phyloP scores from a whole-genome alignment of 495 filamentous ascomycete species.

The Penicillium angulare region DNA sequence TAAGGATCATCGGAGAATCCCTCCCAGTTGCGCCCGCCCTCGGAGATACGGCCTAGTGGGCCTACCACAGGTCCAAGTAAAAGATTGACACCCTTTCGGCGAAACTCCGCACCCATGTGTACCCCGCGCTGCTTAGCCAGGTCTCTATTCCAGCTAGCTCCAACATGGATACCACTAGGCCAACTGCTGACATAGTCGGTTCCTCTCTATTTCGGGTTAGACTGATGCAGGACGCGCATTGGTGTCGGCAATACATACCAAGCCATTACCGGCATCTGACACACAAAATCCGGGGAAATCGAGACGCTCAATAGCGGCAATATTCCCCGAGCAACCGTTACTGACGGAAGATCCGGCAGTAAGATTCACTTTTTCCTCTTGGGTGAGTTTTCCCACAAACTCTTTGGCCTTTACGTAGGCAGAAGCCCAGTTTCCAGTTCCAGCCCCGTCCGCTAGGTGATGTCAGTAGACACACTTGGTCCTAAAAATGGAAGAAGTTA shows the following conservation, averaged over 20 bases:
- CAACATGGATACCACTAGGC: constrained; percentile 55
- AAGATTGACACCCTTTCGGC: constrained; percentile 54
- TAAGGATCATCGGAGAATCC: constrained; percentile 74
- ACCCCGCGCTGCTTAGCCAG: constrained; percentile 48
- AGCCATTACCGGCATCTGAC: constrained; percentile 60
- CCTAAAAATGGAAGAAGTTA: background rate
- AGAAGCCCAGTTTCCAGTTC: constrained; percentile 55
- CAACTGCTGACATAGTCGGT: constrained; percentile 61
- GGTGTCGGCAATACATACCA: constrained; percentile 25
- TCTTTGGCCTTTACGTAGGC: constrained; percentile 48
- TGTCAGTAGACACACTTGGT: background rate
- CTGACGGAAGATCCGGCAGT: constrained; percentile 53
- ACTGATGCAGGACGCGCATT: background rate
- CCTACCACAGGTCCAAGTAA: constrained; percentile 65
- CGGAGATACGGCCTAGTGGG: constrained; percentile 71
- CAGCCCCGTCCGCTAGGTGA: constrained; percentile 38
- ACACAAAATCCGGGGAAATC: constrained; percentile 63
- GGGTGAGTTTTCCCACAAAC: constrained; percentile 55
- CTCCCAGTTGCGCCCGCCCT: constrained; percentile 86
- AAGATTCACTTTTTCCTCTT: constrained; percentile 58
- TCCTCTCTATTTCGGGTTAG: constrained; percentile 26
- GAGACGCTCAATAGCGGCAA: constrained; percentile 49
- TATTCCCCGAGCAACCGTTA: constrained; percentile 60
- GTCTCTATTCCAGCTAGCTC: constrained; percentile 31
- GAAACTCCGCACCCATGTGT: constrained; percentile 59